Base-by-base conservation (phyloP, 2,329 filamentous ascomycete species). In the Penicillium sp. region DNA sequence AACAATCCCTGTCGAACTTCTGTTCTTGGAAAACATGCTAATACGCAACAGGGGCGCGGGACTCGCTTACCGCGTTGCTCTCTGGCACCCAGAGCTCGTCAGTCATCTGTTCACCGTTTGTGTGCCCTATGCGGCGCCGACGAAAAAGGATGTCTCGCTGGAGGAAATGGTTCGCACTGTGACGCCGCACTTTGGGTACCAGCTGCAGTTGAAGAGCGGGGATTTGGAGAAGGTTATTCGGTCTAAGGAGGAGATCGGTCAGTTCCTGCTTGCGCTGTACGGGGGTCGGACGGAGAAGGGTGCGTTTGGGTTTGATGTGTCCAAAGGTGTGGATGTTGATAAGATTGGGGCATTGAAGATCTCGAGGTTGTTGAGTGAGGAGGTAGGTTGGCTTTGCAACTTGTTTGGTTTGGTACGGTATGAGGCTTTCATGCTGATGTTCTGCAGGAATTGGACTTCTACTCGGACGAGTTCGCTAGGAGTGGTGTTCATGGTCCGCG, bases 21-120 rank as follows among this genome's bases (percentile, higher is more conserved):
- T 36, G 29, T 18, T 13, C 6, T 38, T 13, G 18, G 27, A 28
- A 10, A 11, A 3, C 22, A 29, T 10, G 30, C 34, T 41, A 34
- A 50, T n/a, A 33, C 19, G 16, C 11, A 14, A 46, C 27, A 78
- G 77, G 88, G 92, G 92, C 67, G 90, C 88, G 60, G 77, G 79
- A 2, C 76, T 91, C 25, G 84, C 86, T 46, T 95, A 88, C 77
- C 82, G 89, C 46, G 73, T 87, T 49, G 83, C 85, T 12, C 79
- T 87, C 55, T 89, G 83, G 79, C 77, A 90, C 62, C 89, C 88
- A 0, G 72, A 83, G 34, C 75, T 95, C 11, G 75, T 95, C 56
- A 79, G 79, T 33, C 84, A 84, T 60, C 76, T 95, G 53, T 92
- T 95, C 74, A 81, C 81, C 58, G 75, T 95, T 53, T 93, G 88